Evolutionary conservation across 495 filamentous ascomycete species (phyloP).

Genomic region (Tuber calosporum): DNA sequence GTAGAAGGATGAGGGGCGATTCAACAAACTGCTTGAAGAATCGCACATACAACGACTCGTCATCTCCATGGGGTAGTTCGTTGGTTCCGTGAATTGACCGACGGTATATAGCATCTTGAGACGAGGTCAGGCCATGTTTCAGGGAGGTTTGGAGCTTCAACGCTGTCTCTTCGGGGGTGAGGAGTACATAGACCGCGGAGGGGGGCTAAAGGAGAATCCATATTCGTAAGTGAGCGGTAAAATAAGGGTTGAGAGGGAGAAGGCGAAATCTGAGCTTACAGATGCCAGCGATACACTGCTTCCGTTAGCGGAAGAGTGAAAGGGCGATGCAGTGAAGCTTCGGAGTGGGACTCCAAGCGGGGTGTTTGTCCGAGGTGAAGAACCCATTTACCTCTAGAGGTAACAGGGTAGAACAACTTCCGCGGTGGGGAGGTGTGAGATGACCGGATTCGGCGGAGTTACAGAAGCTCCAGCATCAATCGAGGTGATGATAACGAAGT

Average conservation of each 20-base stretch:
- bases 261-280: slow-evolving; percentile 18
- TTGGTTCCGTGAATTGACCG: slow-evolving; percentile 79
- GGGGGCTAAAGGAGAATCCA: slow-evolving; percentile 28
- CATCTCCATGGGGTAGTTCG: slow-evolving; percentile 86
- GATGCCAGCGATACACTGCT: slow-evolving; percentile 22
- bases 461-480: slow-evolving; percentile 26
- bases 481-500: background rate
- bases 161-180: slow-evolving; percentile 70
- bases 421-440: slow-evolving; percentile 1
- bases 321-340: slow-evolving; percentile 32
- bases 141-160: slow-evolving; percentile 74
- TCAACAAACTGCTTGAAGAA: slow-evolving; percentile 97
- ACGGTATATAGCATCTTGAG: slow-evolving; percentile 65
- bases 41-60: slow-evolving; percentile 87
- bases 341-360: slow-evolving; percentile 37
- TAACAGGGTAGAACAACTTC: background rate
- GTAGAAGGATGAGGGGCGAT: slow-evolving; percentile 73
- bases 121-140: slow-evolving; percentile 66
- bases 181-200: slow-evolving; percentile 51
- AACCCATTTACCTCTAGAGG: slow-evolving; percentile 28
- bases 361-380: slow-evolving; percentile 33
- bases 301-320: slow-evolving; percentile 23
- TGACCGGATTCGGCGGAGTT: slow-evolving; percentile 3
- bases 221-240: slow-evolving; percentile 11
- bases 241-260: background rate